A percentile compares a stretch with the other conserved stretches of the same genome.
Conservation (phyloP, 2,329 filamentous ascomycete species). For the Apiospora phragmitis region DNA sequence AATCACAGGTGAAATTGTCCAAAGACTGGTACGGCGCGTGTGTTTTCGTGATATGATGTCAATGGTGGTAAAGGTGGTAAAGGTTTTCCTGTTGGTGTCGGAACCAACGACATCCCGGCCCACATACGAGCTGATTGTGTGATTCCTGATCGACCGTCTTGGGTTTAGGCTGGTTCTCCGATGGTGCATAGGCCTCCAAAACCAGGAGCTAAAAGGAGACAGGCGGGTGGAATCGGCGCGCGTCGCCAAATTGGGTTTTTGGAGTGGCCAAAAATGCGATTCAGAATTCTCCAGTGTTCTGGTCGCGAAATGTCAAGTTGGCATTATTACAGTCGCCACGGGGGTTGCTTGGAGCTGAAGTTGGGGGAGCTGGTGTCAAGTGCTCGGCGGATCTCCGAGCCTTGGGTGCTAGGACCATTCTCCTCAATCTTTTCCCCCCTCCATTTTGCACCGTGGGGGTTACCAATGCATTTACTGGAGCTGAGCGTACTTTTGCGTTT, state of each 20-base stretch:
- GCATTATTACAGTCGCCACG: neutral
- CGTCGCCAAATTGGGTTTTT: neutral
- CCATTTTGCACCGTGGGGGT: neutral
- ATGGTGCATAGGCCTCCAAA: neutral
- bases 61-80: constrained; percentile 6
- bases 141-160: neutral
- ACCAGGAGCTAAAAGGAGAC: neutral
- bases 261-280: neutral
- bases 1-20: constrained; percentile 5
- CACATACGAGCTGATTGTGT: neutral
- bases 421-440: constrained; percentile 3
- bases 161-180: neutral
- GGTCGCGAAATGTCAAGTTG: neutral
- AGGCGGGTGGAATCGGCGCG: neutral
- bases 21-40: neutral
- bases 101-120: neutral
- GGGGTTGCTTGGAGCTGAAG: neutral
- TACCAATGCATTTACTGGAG: constrained; percentile 9
- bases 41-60: constrained; percentile 2
- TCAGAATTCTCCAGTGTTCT: neutral
- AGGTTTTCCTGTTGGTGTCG: neutral
- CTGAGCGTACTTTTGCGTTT: neutral
- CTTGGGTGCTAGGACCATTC: neutral
- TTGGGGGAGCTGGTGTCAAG: neutral
- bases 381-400: constrained; percentile 8